These are phyloP conservation scores for Diplodia sapinea DNA, from an alignment of 2,329 filamentous ascomycete genomes.

Conservation along the genomic window DNA sequence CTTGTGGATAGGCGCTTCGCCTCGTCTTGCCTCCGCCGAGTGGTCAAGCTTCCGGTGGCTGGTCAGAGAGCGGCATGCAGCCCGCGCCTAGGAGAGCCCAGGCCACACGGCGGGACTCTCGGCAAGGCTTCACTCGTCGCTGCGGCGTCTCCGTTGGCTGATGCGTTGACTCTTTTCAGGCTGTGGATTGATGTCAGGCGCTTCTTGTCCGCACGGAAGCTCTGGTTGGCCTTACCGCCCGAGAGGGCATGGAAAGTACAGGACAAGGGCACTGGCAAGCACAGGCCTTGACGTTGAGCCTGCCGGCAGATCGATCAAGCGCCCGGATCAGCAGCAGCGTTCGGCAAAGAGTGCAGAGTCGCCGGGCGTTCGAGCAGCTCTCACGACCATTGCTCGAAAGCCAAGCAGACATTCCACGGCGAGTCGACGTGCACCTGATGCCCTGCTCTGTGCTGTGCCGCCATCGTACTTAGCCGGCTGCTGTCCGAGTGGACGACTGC, in stretches of 20 bases:
- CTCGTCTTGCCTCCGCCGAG: background rate
- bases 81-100: background rate
- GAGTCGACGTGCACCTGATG: background rate
- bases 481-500: background rate
- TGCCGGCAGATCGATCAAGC: slow-evolving; percentile 10
- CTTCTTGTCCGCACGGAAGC: background rate
- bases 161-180: background rate
- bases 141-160: background rate
- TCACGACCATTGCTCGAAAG: background rate
- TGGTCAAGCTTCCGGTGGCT: slow-evolving; percentile 2
- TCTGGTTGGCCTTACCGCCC: background rate
- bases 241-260: background rate
- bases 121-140: slow-evolving; percentile 2
- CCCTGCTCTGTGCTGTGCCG: background rate
- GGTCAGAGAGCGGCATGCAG: background rate
- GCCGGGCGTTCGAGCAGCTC: no score
- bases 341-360: background rate
- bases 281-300: background rate
- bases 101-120: slow-evolving; percentile 8
- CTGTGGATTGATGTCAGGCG: background rate
- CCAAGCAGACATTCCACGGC: background rate
- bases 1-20: background rate
- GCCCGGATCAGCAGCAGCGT: slow-evolving; percentile 20
- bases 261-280: background rate
- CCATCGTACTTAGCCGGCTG: background rate